Evolutionary conservation across 306 rosid species (phyloP), one percentile per base, ranked within the genome.

Genomic region (Ochetophila trinervis): DNA sequence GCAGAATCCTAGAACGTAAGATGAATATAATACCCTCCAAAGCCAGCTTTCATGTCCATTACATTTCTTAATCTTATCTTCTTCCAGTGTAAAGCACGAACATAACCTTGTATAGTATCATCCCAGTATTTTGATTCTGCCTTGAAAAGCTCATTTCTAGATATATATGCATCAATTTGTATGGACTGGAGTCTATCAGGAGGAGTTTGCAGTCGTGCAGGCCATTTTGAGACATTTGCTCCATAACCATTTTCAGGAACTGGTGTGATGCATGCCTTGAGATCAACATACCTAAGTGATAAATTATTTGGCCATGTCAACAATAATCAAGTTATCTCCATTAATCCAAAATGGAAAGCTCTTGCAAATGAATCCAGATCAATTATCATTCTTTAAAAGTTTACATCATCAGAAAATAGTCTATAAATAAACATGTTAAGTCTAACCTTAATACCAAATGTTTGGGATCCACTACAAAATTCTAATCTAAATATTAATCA

Each of bases 21-120:
- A 71, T 63, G 58, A 50, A 57, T 57, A 60, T 66, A 55, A 23
- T 87, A 89, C 98, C 98, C 98, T 85, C 98, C 98, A 84, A 89
- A 93, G 67, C 97, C 94, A 54, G 97, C 98, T 87, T 82, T 85
- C 98, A 93, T 93, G 85, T 93, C 98, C 95, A 93, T 80, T 60
- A 83, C 89, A 75, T 93, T 93, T 85, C 98, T 87, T 73, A 89
- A 53, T 81, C 73, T 74, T 21, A 81, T 59, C 73, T 86, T 78
- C 73, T 88, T 94, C 96, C 96, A 90, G 58, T 68, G 78, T 34
- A 84, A 83, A 68, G 59, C 77, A 58, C 89, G 85, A 8, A 84
- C 84, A 74, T 78, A 88, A 65, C 84, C 69, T 65, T 17, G 89
- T 76, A 93, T 62, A 57, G 86, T 83, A 14, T 87, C 97, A 63